Base-by-base conservation (phyloP, 208 protist genomes). In the Leptomonas pyrrhocoris region DNA sequence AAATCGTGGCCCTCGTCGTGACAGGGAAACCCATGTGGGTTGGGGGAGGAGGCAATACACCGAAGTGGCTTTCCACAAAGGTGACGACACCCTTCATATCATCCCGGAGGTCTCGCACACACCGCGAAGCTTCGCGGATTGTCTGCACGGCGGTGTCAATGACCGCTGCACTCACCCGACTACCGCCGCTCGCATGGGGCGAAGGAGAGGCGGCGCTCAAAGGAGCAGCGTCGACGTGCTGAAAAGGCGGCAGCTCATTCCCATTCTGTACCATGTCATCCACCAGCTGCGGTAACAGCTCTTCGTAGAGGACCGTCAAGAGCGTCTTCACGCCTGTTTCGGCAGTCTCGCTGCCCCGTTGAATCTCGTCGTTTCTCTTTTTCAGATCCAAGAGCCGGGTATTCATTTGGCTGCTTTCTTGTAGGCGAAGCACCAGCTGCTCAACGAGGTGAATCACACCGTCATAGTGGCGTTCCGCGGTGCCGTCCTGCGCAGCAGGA, bases 251-350 rank as follows among this genome's bases (percentile, higher is more conserved):
- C 42, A 13, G 43, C n/a, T 16, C 2, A 21, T 28, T 18, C 0
- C 36, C 27, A 25, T 6, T 19, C 1, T 4, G n/a, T 15, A 18
- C 25, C 6, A 28, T 0, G 38, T 28, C 54, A 15, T 25, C 48
- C 19, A 59, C 25, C 34, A 77, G 40, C 18, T 49, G 71, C 30
- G 71, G 71, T 25, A 77, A 48, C 30, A 71, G 28, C 12, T 27
- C 13, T 13, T n/a, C 54, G 23, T 42, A 46, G 7, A 77, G 38
- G 2, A 40, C 63, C 7, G 42, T 19, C 55, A 42, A 65, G 56
- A 77, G 30, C 21, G 28, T 57, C n/a, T 46, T 34, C 8, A 77
- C 19, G 2, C 28, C 9, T 27, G 19, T 27, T 25, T 46, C 53
- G 2, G 31, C 46, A 18, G 13, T n/a, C 8, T 12, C 8, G 54